Evolutionary conservation across 495 filamentous ascomycete genomes (phyloP).

Genomic region (Cercophora scortea): DNA sequence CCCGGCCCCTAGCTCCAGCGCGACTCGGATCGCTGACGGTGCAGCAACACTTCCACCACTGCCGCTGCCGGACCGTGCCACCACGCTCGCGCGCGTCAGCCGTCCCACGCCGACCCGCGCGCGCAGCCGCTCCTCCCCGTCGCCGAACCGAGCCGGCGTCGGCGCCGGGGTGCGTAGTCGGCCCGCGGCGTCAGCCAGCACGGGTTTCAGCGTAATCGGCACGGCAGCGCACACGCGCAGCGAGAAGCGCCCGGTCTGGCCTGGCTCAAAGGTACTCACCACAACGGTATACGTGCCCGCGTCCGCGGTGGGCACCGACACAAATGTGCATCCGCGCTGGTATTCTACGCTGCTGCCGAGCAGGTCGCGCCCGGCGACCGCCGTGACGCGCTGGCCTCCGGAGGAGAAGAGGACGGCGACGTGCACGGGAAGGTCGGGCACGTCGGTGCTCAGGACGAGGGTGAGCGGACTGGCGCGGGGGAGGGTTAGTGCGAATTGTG

Average conservation of each 20-base stretch:
- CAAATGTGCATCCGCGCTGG: conserved; percentile 65
- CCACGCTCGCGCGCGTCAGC: conserved; percentile 50
- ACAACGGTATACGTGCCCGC: conserved; percentile 78
- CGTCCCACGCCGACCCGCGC: conserved; percentile 43
- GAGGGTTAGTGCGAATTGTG: conserved; percentile 68
- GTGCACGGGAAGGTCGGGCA: conserved; percentile 61
- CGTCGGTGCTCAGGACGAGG: conserved; percentile 60
- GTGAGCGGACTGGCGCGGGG: conserved; percentile 48
- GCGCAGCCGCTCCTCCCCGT: conserved; percentile 45
- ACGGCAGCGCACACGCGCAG: conserved; percentile 60
- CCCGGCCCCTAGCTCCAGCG: conserved; percentile 57
- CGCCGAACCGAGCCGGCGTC: conserved; percentile 36
- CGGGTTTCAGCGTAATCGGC: conserved; percentile 41
- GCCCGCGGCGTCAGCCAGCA: conserved; percentile 63
- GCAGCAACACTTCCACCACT: conserved; percentile 6
- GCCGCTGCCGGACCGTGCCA: conserved; percentile 16
- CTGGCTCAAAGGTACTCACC: conserved; percentile 77
- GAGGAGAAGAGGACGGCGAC: conserved; percentile 70
- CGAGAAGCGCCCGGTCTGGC: conserved; percentile 65
- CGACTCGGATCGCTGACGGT: conserved; percentile 47
- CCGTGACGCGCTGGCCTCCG: conserved; percentile 57
- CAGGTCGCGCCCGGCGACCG: conserved; percentile 67
- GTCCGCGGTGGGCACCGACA: conserved; percentile 48
- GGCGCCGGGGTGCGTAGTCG: conserved; percentile 47
- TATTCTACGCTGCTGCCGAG: conserved; percentile 77